phyloP scores from a whole-genome alignment of 352 stramenopile species.

The Sclerospora graminicola region DNA sequence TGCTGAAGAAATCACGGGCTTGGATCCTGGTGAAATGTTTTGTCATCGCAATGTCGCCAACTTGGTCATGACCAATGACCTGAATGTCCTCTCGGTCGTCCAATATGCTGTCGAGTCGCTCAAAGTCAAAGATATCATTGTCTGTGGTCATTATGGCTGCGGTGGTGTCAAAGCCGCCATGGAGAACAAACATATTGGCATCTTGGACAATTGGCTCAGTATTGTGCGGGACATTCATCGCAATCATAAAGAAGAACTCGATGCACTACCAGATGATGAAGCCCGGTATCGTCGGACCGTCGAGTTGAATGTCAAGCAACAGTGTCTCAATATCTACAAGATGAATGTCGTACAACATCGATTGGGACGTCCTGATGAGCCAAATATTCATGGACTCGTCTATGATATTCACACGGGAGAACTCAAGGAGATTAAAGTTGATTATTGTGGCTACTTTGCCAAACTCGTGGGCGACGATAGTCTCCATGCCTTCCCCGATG shows the following conservation, averaged over 20 bases:
- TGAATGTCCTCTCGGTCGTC: constrained; percentile 54
- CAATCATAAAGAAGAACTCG: constrained; percentile 21
- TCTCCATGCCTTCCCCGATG: constrained; percentile 44
- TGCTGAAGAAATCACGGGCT: constrained; percentile 76
- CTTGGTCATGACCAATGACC: constrained; percentile 52
- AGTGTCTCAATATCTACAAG: constrained; percentile 82
- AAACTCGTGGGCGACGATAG: constrained; percentile 44
- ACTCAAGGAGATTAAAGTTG: constrained; percentile 61
- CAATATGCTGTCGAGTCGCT: constrained; percentile 82
- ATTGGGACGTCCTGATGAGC: constrained; percentile 48
- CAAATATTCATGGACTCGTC: constrained; percentile 64
- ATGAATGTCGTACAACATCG: constrained; percentile 73
- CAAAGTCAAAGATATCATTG: constrained; percentile 87
- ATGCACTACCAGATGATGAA: constrained; percentile 18
- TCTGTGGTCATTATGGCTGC: constrained; percentile 89
- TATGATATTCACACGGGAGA: constrained; percentile 57
- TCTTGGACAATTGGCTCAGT: constrained; percentile 87
- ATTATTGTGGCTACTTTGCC: constrained; percentile 35
- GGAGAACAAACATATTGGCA: constrained; percentile 64
- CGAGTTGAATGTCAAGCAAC: constrained; percentile 80
- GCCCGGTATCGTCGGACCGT: constrained; percentile 40
- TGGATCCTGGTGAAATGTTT: constrained; percentile 79
- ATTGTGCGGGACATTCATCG: constrained; percentile 74
- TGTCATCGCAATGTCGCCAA: constrained; percentile 87
- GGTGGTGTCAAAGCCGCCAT: constrained; percentile 80